Percentiles rank a stretch among this genome's conserved stretches.
These are phyloP conservation scores for Triticum urartu DNA, from an alignment of 176 grass and related monocot genomes.

Conservation along the genomic window DNA sequence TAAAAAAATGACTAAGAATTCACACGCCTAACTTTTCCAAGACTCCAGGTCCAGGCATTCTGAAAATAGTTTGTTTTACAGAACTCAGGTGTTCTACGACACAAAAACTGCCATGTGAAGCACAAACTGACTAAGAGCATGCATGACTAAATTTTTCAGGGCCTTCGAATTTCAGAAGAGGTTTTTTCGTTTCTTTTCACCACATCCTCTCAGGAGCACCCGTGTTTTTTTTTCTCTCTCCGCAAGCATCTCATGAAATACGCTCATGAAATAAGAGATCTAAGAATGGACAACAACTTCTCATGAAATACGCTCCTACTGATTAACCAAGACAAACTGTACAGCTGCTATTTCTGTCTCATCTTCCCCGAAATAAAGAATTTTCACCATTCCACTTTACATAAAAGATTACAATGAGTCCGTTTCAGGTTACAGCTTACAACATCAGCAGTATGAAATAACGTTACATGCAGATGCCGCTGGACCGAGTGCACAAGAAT, in stretches of 20 bases:
- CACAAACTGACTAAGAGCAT: too few species aligned
- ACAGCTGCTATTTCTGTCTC: neutral
- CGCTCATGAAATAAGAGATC: neutral
- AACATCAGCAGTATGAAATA: constrained; percentile 20
- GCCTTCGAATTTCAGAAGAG: too few species aligned
- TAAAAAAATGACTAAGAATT: too few species aligned
- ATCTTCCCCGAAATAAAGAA: neutral
- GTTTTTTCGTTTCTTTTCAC: too few species aligned
- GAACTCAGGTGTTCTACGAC: too few species aligned
- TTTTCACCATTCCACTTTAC: constrained; percentile 32
- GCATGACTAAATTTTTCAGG: too few species aligned
- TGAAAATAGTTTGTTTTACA: too few species aligned
- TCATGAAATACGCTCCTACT: neutral
- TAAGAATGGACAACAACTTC: neutral
- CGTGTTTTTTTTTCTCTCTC: neutral
- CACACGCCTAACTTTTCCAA: too few species aligned
- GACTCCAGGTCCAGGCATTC: too few species aligned
- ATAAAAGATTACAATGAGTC: constrained; percentile 19
- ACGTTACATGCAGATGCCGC: constrained; percentile 28
- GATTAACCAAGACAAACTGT: neutral
- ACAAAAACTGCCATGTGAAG: too few species aligned
- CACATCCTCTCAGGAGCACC: too few species aligned
- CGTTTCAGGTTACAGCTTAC: constrained; percentile 20
- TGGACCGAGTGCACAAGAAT: constrained; percentile 4
- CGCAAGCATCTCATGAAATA: neutral